Evolutionary conservation across 345 rosid genomes (phyloP).

Genomic region (Syzygium aromaticum): DNA sequence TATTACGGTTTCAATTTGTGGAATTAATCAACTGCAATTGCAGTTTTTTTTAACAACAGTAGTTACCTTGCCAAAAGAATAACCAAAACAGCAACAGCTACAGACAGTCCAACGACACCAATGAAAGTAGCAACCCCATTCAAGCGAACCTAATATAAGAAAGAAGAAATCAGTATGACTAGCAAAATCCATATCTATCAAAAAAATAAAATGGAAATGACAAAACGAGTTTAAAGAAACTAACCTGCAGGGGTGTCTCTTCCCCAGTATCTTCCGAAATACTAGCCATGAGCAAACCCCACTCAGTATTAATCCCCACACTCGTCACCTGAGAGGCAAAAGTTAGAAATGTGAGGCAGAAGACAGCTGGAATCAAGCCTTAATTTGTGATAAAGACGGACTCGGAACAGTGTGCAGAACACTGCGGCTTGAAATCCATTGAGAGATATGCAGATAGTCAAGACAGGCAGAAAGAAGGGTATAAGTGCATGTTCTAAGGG

Average conservation of each 20-base stretch:
- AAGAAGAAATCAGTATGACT: conserved; percentile 3
- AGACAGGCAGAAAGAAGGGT: background rate
- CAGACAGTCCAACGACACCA: conserved; percentile 85
- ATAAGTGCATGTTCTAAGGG: background rate
- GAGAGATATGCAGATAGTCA: background rate
- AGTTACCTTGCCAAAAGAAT: conserved; percentile 76
- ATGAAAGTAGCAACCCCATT: conserved; percentile 98
- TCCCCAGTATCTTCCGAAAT: conserved; percentile 96
- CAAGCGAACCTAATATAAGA: conserved; percentile 63
- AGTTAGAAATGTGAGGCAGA: background rate
- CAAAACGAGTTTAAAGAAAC: background rate
- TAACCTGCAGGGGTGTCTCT: conserved; percentile 98
- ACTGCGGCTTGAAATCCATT: background rate
- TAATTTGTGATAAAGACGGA: background rate
- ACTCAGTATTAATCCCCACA: conserved; percentile 92
- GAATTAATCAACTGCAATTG: background rate
- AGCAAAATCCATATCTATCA: rapidly evolving
- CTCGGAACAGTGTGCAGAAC: background rate
- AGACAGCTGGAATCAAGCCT: background rate
- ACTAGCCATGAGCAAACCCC: conserved; percentile 98
- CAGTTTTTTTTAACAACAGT: background rate
- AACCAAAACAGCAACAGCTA: conserved; percentile 68
- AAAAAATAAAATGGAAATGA: no score
- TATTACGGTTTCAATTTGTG: background rate
- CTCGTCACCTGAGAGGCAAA: conserved; percentile 56